Evolutionary conservation across 176 grass and related monocot species (phyloP), one percentile per base, ranked within the genome.

Genomic region (Oryza glumipatula): DNA sequence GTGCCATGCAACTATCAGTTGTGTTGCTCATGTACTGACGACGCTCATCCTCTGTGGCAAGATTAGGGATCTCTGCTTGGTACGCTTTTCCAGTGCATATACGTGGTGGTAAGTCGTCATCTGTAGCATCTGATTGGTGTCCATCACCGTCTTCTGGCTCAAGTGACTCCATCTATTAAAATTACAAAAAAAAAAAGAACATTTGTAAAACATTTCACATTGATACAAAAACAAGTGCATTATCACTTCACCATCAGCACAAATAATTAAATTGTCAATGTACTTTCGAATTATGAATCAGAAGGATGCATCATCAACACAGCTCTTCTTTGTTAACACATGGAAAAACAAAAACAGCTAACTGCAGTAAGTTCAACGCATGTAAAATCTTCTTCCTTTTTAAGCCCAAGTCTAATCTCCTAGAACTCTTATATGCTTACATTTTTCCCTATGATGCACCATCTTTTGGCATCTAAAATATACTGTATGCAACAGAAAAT

Each of bases 41-140:
- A 14, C 30, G 63, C 72, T 89, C 74, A 68, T 63, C 70, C 46
- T 94, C 88, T 77, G 76, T 76, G 58, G n/a, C 78, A 64, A 88
- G 84, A 54, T 78, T 70, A 19, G 93, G 93, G 72, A 98, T 86
- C 87, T 89, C 91, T 67, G 88, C 93, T 82, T 98, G 96, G 83
- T 95, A 88, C 43, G 85, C 86, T 77, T 85, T 88, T 88, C 96
- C 96, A 76, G 92, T 86, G 39, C 90, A 80, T 67, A 89, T 86
- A 80, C 63, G 92, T 67, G 92, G 66, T 36, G 66, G 89, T 17
- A 81, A 69, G 68, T 98, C 91, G 67, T 92, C 88, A 81, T 79
- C 80, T 44, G 81, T 84, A 73, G 71, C 93, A 71, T 91, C 84
- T 26, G 66, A 78, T 75, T 79, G 82, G 76, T 70, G 51, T 21